These are phyloP conservation scores for Penicillium hesseltinei DNA, from an alignment of 2,329 filamentous ascomycete genomes.

Conservation along the genomic window DNA sequence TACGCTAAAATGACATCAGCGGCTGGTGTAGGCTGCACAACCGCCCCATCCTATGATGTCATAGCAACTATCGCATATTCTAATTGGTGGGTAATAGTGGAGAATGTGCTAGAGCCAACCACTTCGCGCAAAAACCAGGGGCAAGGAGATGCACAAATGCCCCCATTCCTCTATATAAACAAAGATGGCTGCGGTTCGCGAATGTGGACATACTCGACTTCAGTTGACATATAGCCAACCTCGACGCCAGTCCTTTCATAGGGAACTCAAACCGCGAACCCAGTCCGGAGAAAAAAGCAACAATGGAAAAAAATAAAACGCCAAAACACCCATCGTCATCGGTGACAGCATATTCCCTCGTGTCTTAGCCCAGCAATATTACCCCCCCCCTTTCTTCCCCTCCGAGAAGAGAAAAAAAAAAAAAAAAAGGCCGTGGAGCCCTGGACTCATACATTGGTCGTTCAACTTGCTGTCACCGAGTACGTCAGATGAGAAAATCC, in stretches of 20 bases:
- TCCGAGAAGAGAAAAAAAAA: neutral
- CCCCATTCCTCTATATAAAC: slow-evolving; percentile 19
- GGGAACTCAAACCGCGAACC: neutral
- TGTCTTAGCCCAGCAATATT: slow-evolving; percentile 7
- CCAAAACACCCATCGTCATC: slow-evolving; percentile 21
- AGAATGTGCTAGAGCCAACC: neutral
- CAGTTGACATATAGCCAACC: neutral
- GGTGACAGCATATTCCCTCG: slow-evolving; percentile 22
- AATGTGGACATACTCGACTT: neutral
- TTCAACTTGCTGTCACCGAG: neutral
- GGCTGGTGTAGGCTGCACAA: slow-evolving; percentile 10
- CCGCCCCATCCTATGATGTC: slow-evolving; percentile 16
- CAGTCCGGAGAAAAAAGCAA: neutral
- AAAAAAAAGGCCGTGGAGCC: neutral
- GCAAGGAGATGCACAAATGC: slow-evolving; percentile 2
- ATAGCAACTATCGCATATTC: neutral
- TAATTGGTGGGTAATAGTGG: slow-evolving; percentile 19
- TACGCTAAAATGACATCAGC: slow-evolving; percentile 21
- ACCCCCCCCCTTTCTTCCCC: neutral
- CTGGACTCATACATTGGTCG: neutral
- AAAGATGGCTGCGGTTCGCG: slow-evolving; percentile 7
- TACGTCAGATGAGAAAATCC: slow-evolving; percentile 1
- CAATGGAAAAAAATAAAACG: neutral
- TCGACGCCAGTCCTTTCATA: neutral
- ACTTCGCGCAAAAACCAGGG: slow-evolving; percentile 15